Percentiles rank a stretch among this genome's conserved stretches.
Evolutionary conservation across 768 basidiomycete species (phyloP).

Genomic region (Pleurotus pulmonarius): DNA sequence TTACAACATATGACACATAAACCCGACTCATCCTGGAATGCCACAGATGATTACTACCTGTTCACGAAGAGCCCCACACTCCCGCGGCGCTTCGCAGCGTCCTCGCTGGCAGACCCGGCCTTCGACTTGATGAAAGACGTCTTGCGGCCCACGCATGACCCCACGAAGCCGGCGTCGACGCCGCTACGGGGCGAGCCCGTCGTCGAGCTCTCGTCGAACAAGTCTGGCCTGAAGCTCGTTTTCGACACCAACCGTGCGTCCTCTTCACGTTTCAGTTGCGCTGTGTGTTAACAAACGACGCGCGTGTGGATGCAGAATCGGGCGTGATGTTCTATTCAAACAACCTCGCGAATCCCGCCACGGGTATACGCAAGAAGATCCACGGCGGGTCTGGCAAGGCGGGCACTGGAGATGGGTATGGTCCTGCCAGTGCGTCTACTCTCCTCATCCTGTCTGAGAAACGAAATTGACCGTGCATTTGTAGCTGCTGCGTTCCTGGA

Average conservation of each 20-base stretch:
- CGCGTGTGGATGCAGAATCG: conserved; percentile 40
- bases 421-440: conserved; percentile 44
- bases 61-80: conserved; percentile 36
- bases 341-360: conserved; percentile 41
- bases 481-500: conserved; percentile 64
- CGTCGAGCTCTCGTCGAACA: conserved; percentile 50
- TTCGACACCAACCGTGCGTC: conserved; percentile 72
- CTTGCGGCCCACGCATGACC: conserved; percentile 27
- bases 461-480: background rate
- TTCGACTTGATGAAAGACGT: conserved; percentile 46
- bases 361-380: conserved; percentile 63
- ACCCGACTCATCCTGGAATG: background rate
- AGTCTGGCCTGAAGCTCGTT: conserved; percentile 54
- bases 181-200: conserved; percentile 30
- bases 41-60: conserved; percentile 62
- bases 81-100: conserved; percentile 45
- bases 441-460: background rate
- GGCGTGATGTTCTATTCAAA: conserved; percentile 77
- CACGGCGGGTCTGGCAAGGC: conserved; percentile 67
- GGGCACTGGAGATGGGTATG: conserved; percentile 56
- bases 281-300: no score
- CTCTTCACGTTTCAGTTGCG: background rate
- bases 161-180: conserved; percentile 16
- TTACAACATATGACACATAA: background rate
- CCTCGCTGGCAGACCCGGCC: conserved; percentile 31